phyloP scores from a whole-genome alignment of 495 filamentous ascomycete genomes.

The Diplogelasinospora grovesii region DNA sequence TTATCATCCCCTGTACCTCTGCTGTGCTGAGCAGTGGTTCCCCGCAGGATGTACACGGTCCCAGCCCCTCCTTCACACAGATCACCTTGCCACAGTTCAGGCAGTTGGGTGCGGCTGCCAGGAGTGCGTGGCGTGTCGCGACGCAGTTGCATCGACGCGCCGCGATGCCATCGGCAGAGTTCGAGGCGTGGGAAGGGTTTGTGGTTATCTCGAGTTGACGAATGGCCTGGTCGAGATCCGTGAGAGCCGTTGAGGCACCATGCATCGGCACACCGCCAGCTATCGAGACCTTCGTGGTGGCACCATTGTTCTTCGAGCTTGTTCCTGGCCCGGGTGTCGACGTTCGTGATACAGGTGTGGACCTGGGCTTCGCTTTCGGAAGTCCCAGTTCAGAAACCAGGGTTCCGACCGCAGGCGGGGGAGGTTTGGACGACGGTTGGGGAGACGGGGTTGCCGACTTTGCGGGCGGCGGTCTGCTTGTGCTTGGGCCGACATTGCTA shows the following conservation, averaged over 20 bases:
- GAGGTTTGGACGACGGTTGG: slow-evolving; percentile 40
- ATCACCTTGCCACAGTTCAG: slow-evolving; percentile 93
- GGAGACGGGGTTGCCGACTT: slow-evolving; percentile 29
- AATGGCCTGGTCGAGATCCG: slow-evolving; percentile 86
- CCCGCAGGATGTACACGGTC: slow-evolving; percentile 89
- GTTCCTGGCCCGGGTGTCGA: slow-evolving; percentile 51
- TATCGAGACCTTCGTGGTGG: slow-evolving; percentile 54
- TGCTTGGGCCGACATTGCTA: slow-evolving; percentile 28
- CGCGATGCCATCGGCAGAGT: slow-evolving; percentile 34
- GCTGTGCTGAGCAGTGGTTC: slow-evolving; percentile 59
- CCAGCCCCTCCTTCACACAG: slow-evolving; percentile 87
- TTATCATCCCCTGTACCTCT: slow-evolving; percentile 79
- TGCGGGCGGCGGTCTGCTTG: slow-evolving; percentile 32
- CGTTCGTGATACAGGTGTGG: slow-evolving; percentile 46
- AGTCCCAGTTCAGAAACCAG: slow-evolving; percentile 68
- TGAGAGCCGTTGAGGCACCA: slow-evolving; percentile 64
- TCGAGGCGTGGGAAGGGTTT: slow-evolving; percentile 59
- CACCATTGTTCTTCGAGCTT: slow-evolving; percentile 20
- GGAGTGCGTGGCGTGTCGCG: slow-evolving; percentile 74
- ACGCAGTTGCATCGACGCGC: slow-evolving; percentile 75
- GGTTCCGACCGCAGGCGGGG: slow-evolving; percentile 65
- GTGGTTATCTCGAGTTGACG: slow-evolving; percentile 84
- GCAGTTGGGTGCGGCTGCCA: slow-evolving; percentile 86
- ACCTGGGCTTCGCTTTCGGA: slow-evolving; percentile 55
- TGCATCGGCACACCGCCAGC: slow-evolving; percentile 71